phyloP scores from a whole-genome alignment of 371 early-diverging fungal species.

The Lichtheimia ornata region DNA sequence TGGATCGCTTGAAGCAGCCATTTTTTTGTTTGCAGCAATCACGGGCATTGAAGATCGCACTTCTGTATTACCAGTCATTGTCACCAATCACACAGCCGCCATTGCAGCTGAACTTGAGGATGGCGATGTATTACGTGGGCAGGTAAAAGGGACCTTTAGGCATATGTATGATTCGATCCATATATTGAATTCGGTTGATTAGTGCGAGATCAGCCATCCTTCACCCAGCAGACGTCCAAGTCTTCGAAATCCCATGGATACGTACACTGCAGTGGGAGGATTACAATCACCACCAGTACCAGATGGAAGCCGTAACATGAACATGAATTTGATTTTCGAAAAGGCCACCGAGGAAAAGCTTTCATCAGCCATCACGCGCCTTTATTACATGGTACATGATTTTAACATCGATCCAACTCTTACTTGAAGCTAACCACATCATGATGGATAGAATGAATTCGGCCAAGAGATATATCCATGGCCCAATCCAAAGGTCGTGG shows the following conservation, averaged over 20 bases:
- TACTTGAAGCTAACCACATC: constrained; percentile 1
- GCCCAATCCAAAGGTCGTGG: constrained; percentile 54
- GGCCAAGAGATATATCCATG: constrained; percentile 62
- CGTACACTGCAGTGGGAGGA: neutral
- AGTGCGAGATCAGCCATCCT: constrained; percentile 58
- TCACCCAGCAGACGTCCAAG: constrained; percentile 24
- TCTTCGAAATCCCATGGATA: constrained; percentile 11
- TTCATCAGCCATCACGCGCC: constrained; percentile 48
- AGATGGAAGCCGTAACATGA: neutral
- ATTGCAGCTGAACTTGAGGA: constrained; percentile 65
- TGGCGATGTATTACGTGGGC: constrained; percentile 56
- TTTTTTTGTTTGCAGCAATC: constrained; percentile 66
- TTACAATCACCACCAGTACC: neutral
- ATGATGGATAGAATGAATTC: constrained; percentile 57
- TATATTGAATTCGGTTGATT: constrained; percentile 6
- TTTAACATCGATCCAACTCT: neutral
- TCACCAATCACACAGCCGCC: constrained; percentile 58
- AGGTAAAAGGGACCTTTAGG: constrained; percentile 15
- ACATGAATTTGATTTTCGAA: constrained; percentile 44
- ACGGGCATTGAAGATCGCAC: constrained; percentile 60
- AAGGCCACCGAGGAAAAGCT: constrained; percentile 38
- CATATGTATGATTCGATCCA: neutral
- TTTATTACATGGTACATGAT: constrained; percentile 54
- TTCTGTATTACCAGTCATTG: constrained; percentile 61
- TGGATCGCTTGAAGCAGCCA: constrained; percentile 67